Base-by-base conservation (phyloP, 2,329 filamentous ascomycete genomes). In the Ascochyta pisi region DNA sequence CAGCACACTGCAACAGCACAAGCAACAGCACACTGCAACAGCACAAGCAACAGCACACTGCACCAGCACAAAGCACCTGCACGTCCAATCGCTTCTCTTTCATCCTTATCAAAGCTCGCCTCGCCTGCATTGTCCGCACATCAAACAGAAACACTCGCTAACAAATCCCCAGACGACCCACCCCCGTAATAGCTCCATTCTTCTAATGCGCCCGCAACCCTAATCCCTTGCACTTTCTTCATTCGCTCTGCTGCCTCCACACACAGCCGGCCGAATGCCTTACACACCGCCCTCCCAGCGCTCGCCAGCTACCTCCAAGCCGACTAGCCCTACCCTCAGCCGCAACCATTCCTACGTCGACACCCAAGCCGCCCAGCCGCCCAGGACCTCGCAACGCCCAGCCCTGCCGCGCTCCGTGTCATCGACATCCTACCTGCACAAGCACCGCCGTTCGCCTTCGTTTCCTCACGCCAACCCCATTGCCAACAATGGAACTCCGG, bases 261-360 rank as follows among this genome's bases (percentile, higher is more conserved):
- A 56, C 55, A 62, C 73, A 77, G 73, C 68, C 73, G 74, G 70
- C 74, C 77, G 84, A 81, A 95, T 95, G 91, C 91, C 91, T 86
- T 95, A 95, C 82, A 95, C 91, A 77, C 90, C 91, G 58, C 91
- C 91, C 61, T 86, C 88, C 68, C 84, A 85, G 77, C 80, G 81
- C 76, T 85, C 84, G 66, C 84, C 84, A 75, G 79, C 81, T 68
- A 79, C 82, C 64, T 85, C 84, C 55, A 82, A 82, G 73, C 75
- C 79, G 47, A 79, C 73, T 67, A 83, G 80, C 63, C 82, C 81
- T 62, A 76, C 72, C 50, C 68, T 80, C 66, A 83, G 77, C 70
- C 79, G 81, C 55, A 79, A 76, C 61, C 78, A 82, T 64, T 84
- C 82, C 53, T 82, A 82, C 67, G 71, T 73, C 70, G 77, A 78